Conservation (phyloP, 2,329 filamentous ascomycete species). For the Alternaria viburni region DNA sequence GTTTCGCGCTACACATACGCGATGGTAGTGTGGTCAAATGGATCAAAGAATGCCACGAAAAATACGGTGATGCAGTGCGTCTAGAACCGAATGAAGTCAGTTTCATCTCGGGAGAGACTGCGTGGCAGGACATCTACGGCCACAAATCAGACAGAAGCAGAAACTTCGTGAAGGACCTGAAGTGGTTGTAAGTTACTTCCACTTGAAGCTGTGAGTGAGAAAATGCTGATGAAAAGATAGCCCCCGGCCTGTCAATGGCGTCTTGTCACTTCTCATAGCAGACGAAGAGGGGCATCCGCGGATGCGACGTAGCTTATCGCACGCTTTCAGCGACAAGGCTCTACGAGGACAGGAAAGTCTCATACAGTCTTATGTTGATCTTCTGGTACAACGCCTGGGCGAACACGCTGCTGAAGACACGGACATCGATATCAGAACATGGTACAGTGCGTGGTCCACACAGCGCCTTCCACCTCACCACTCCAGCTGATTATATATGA, state of each 20-base stretch:
- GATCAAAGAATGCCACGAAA: constrained; percentile 43
- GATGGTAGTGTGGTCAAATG: constrained; percentile 35
- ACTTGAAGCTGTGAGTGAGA: background rate
- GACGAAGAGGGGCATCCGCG: constrained; percentile 43
- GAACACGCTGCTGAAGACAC: constrained; percentile 21
- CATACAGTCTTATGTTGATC: constrained; percentile 49
- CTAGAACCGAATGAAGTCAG: constrained; percentile 52
- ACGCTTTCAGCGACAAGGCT: constrained; percentile 53
- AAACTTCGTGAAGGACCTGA: constrained; percentile 47
- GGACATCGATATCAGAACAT: constrained; percentile 33
- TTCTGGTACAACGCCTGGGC: constrained; percentile 45
- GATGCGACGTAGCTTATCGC: constrained; percentile 46
- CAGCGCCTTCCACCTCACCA: constrained; percentile 8
- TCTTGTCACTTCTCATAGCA: constrained; percentile 32
- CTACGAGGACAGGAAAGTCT: constrained; percentile 50
- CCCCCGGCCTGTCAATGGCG: constrained; percentile 36
- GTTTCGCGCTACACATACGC: constrained; percentile 35
- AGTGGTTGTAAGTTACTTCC: constrained; percentile 35
- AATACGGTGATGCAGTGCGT: constrained; percentile 53
- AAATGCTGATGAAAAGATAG: background rate
- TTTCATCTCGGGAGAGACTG: constrained; percentile 52
- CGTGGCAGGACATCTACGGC: constrained; percentile 54
- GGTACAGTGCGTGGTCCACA: constrained; percentile 27
- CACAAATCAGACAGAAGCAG: constrained; percentile 45
- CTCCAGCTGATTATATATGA: background rate